Base-by-base conservation (phyloP, 306 rosid species). In the Rosa persica region DNA sequence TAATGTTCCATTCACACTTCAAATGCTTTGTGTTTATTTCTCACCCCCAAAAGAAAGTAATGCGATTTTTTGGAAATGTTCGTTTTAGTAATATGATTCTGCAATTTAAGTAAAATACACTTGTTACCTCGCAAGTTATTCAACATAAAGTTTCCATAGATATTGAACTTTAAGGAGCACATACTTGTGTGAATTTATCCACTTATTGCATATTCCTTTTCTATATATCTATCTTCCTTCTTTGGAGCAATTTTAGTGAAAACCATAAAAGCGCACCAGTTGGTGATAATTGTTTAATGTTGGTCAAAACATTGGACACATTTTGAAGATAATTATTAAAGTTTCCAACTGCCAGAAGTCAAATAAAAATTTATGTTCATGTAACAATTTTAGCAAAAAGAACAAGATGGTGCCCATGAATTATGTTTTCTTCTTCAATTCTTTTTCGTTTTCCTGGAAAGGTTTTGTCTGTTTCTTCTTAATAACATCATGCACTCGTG, bases 251-350 rank as follows among this genome's bases (percentile, higher is more conserved):
- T 30, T 64, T 64, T 64, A 64, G 69, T 16, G 34, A 64, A 64
- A 34, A 17, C 64, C 42, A 16, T 49, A 38, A 36, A 65, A 51
- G 3, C 73, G 16, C 11, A 39, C 17, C 19, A 51, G 19, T 51
- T 66, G 73, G 67, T 76, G 74, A 51, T 49, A 8, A 6, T 30
- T 48, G 25, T 36, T 76, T 76, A 76, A 76, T 76, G 51, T 22
- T 22, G 55, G 74, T 67, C 80, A 66, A 76, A 20, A 49, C 40
- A 51, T 76, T 38, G 51, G 51, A 13, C 39, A 48, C 36, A 51
- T 44, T 22, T 19, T n/a, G 5, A n/a, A 5, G 5, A 27, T 19
- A 13, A 12, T 5, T 75, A 60, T 17, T 20, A 27, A 44, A 76
- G 60, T 16, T 27, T 36, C 43, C 65, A 48, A 48, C 52, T 13